These are phyloP conservation scores for Lactarius vividus DNA, from an alignment of 768 basidiomycete genomes.

Conservation along the genomic window DNA sequence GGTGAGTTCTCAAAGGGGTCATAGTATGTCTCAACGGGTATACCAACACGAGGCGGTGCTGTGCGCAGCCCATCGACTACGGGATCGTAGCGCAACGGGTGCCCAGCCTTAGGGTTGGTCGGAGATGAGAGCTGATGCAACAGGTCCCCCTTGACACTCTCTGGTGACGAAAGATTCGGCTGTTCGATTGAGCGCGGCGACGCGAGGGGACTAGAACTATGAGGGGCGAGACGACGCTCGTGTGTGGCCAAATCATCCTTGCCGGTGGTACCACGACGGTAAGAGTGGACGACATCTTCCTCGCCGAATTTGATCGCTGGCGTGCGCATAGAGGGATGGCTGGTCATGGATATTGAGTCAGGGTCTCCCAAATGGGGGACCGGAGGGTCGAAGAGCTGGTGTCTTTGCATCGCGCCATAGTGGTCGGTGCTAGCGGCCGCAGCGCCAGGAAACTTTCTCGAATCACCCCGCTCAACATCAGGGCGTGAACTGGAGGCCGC, in stretches of 20 bases:
- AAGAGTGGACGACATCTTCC: slow-evolving; percentile 73
- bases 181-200: background rate
- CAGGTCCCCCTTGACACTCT: background rate
- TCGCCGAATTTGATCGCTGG: slow-evolving; percentile 77
- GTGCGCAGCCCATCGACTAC: slow-evolving; percentile 6
- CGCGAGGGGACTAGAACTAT: slow-evolving; percentile 9
- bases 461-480: slow-evolving; percentile 50
- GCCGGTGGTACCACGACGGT: slow-evolving; percentile 50
- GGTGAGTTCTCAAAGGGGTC: slow-evolving; percentile 23
- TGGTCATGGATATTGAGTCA: slow-evolving; percentile 40
- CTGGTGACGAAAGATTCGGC: background rate
- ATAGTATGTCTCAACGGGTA: background rate
- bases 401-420: slow-evolving; percentile 58
- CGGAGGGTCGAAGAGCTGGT: slow-evolving; percentile 87
- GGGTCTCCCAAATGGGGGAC: slow-evolving; percentile 49
- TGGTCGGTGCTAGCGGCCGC: background rate
- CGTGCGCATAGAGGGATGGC: slow-evolving; percentile 33
- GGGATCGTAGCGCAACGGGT: background rate
- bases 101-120: background rate
- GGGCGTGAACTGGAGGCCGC: slow-evolving; percentile 2
- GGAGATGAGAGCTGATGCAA: background rate
- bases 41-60: slow-evolving; percentile 20
- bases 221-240: slow-evolving; percentile 39
- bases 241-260: slow-evolving; percentile 42
- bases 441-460: slow-evolving; percentile 29